Conservation (phyloP, 805 yeast species). For the Teunomyces lycoperdinae region DNA sequence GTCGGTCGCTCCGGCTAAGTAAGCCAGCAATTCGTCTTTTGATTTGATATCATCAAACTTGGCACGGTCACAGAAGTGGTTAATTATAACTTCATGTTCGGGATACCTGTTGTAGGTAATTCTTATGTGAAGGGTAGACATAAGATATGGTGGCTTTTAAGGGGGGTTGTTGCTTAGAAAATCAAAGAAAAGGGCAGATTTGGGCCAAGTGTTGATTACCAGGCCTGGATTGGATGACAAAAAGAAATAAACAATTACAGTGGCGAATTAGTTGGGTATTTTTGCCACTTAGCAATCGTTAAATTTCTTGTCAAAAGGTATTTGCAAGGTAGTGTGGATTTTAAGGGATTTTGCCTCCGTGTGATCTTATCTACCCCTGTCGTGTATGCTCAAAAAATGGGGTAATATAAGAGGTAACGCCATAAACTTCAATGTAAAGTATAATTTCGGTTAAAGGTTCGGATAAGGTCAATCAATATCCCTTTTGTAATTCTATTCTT, state of each 20-base stretch:
- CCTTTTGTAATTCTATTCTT: no score
- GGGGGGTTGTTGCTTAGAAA: not conserved
- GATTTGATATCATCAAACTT: not conserved
- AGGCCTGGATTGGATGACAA: not conserved
- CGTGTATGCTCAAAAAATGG: slow-evolving; percentile 2
- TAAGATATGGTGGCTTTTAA: not conserved
- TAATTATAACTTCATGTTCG: not conserved
- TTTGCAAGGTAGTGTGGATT: not conserved
- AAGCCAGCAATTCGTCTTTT: slow-evolving; percentile 8
- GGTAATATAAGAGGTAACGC: not conserved
- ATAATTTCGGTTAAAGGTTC: not conserved
- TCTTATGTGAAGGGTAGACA: slow-evolving; percentile 3
- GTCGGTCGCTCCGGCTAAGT: slow-evolving; percentile 3
- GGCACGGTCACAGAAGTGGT: not conserved
- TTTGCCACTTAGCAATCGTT: not conserved
- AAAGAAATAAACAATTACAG: not conserved
- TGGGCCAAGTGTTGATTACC: not conserved
- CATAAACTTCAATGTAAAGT: not conserved
- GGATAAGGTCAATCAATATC: not conserved
- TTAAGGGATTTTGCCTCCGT: slow-evolving; percentile 2
- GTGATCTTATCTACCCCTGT: slow-evolving; percentile 2
- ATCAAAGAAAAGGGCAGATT: not conserved
- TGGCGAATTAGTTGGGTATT: not conserved
- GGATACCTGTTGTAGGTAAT: slow-evolving; percentile 4
- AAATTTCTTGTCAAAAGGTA: not conserved